A percentile compares a stretch with the other conserved stretches of the same genome.
Evolutionary conservation across 257 asterid species (phyloP).

Genomic region (Fraxinus anomala): DNA sequence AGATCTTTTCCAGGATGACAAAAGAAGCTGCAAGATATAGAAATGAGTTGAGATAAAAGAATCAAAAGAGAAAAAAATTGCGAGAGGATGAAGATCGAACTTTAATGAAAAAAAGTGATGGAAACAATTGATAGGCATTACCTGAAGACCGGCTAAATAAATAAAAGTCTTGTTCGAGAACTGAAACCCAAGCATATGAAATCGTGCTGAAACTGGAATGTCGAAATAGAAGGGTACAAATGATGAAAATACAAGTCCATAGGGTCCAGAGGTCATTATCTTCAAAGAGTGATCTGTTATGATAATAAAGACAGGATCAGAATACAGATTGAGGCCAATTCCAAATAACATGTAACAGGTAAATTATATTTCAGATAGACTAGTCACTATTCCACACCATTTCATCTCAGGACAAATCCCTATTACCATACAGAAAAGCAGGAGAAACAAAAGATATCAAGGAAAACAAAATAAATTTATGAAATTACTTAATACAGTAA

Average conservation of each 20-base stretch:
- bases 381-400: neutral
- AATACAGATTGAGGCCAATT: slow-evolving; percentile 9
- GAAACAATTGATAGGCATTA: slow-evolving; percentile 29
- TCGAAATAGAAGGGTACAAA: slow-evolving; percentile 92
- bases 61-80: neutral
- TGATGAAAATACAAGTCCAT: slow-evolving; percentile 81
- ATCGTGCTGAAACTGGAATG: slow-evolving; percentile 90
- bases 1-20: slow-evolving; percentile 97
- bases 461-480: neutral
- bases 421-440: neutral
- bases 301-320: slow-evolving; percentile 34
- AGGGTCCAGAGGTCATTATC: slow-evolving; percentile 87
- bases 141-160: slow-evolving; percentile 99
- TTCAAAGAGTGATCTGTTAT: slow-evolving; percentile 75
- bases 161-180: slow-evolving; percentile 96
- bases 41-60: neutral
- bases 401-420: neutral
- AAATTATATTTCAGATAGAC: slow-evolving; percentile 10
- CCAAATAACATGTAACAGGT: neutral
- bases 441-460: neutral
- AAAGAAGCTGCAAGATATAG: slow-evolving; percentile 65
- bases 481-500: neutral
- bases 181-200: slow-evolving; percentile 67
- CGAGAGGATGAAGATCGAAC: neutral
- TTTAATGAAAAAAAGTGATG: neutral